phyloP scores from a whole-genome alignment of 1,284 basidiomycete species.

The Meira miltonrushii region DNA sequence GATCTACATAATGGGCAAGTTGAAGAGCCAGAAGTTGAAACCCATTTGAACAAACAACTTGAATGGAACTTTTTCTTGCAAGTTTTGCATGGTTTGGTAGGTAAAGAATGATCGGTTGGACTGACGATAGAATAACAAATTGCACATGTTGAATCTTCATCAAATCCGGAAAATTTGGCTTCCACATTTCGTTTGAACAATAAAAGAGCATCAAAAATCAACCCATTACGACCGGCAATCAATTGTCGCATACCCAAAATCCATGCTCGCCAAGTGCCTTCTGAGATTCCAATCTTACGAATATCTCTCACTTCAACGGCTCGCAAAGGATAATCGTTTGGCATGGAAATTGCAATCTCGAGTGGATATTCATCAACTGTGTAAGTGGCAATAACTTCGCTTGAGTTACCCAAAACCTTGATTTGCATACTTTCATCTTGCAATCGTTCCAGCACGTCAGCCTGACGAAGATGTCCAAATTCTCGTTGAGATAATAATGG shows the following conservation, averaged over 20 bases:
- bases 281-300: slow-evolving; percentile 72
- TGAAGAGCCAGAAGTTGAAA: slow-evolving; percentile 74
- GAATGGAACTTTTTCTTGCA: slow-evolving; percentile 96
- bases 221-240: slow-evolving; percentile 76
- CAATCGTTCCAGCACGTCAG: slow-evolving; percentile 63
- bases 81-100: slow-evolving; percentile 83
- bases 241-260: slow-evolving; percentile 86
- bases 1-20: slow-evolving; percentile 83
- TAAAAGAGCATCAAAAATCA: slow-evolving; percentile 77
- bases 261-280: slow-evolving; percentile 90
- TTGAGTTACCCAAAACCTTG: slow-evolving; percentile 57
- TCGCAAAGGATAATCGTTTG: slow-evolving; percentile 83
- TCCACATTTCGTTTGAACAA: slow-evolving; percentile 93
- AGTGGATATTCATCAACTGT: slow-evolving; percentile 88
- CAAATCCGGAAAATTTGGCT: slow-evolving; percentile 46
- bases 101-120: slow-evolving; percentile 74
- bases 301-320: slow-evolving; percentile 81
- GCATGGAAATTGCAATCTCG: slow-evolving; percentile 82
- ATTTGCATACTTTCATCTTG: slow-evolving; percentile 75
- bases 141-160: slow-evolving; percentile 45
- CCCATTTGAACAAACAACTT: slow-evolving; percentile 67
- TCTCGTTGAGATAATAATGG: slow-evolving; percentile 81
- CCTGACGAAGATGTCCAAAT: slow-evolving; percentile 68
- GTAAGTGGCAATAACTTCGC: slow-evolving; percentile 60
- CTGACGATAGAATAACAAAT: slow-evolving; percentile 74